phyloP scores from a whole-genome alignment of 257 asterid species.

The Asclepias syriaca region DNA sequence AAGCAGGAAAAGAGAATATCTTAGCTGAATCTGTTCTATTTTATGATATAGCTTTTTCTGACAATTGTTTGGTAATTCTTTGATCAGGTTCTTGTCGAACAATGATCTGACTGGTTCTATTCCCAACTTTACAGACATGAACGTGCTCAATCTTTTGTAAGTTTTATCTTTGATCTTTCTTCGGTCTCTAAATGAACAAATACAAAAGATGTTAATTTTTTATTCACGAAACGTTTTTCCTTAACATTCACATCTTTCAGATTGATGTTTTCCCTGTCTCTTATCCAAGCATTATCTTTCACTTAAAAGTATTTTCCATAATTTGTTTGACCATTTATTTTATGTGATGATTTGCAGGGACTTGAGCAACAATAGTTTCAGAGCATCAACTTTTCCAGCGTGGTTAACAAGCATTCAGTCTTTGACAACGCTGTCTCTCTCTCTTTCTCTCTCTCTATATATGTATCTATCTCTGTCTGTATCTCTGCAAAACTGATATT shows the following conservation, averaged over 20 bases:
- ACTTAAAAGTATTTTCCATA: background rate
- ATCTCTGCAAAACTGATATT: constrained; percentile 14
- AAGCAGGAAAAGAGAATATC: constrained; percentile 20
- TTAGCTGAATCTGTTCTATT: background rate
- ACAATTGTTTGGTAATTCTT: constrained; percentile 14
- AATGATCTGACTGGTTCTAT: constrained; percentile 56
- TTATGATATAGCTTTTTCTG: background rate
- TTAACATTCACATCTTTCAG: background rate
- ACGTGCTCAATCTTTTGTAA: constrained; percentile 51
- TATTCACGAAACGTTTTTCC: background rate
- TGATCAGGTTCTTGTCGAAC: constrained; percentile 66
- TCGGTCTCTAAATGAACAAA: background rate
- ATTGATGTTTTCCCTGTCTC: background rate
- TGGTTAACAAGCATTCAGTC: constrained; percentile 57
- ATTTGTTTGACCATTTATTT: background rate
- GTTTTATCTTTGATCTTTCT: constrained; percentile 20
- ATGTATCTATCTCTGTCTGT: background rate
- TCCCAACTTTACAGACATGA: constrained; percentile 61
- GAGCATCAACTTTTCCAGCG: constrained; percentile 47
- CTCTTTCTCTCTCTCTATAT: constrained; percentile 4
- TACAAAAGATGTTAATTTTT: background rate
- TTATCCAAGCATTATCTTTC: background rate
- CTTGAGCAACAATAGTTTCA: constrained; percentile 77
- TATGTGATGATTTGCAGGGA: constrained; percentile 56
- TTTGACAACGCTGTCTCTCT: constrained; percentile 66